Conservation (phyloP, 164 flowering plant genomes). For the Tinospora cordifolia region DNA sequence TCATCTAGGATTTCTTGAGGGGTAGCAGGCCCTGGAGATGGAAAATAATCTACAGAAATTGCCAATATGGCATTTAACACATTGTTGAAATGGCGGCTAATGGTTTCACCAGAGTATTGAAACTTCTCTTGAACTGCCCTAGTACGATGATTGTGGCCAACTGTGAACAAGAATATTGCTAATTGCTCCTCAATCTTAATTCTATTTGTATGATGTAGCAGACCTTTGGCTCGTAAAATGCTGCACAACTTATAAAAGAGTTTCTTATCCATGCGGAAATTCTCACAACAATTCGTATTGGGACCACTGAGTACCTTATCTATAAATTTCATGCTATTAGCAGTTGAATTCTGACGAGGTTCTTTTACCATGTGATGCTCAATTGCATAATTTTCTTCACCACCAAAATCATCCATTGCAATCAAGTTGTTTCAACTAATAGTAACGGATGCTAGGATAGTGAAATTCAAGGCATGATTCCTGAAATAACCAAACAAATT, state of each 20-base stretch:
- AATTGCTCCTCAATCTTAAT: slow-evolving; percentile 59
- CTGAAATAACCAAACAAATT: too few relatives aligned
- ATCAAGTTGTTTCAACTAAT: slow-evolving; percentile 9
- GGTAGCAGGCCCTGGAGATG: slow-evolving; percentile 29
- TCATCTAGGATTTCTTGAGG: slow-evolving; percentile 40
- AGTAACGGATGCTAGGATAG: too few relatives aligned
- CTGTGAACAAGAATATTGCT: slow-evolving; percentile 50
- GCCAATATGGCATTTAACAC: slow-evolving; percentile 50
- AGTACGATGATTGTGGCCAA: slow-evolving; percentile 51
- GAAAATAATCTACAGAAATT: slow-evolving; percentile 43
- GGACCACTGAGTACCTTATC: slow-evolving; percentile 47
- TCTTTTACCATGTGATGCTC: slow-evolving; percentile 25
- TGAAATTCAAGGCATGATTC: too few relatives aligned
- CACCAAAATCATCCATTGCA: slow-evolving; percentile 46
- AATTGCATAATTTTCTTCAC: slow-evolving; percentile 33
- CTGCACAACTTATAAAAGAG: too few relatives aligned
- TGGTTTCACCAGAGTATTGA: slow-evolving; percentile 54
- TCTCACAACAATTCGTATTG: slow-evolving; percentile 36
- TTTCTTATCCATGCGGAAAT: slow-evolving; percentile 57
- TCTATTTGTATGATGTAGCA: slow-evolving; percentile 42
- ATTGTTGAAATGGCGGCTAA: slow-evolving; percentile 63
- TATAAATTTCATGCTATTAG: slow-evolving; percentile 35
- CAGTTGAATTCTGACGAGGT: slow-evolving; percentile 12
- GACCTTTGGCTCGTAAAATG: too few relatives aligned
- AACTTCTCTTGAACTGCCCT: slow-evolving; percentile 54